Evolutionary conservation across 2,329 filamentous ascomycete genomes (phyloP).

Genomic region (Lasiodiplodia gonubiensis): DNA sequence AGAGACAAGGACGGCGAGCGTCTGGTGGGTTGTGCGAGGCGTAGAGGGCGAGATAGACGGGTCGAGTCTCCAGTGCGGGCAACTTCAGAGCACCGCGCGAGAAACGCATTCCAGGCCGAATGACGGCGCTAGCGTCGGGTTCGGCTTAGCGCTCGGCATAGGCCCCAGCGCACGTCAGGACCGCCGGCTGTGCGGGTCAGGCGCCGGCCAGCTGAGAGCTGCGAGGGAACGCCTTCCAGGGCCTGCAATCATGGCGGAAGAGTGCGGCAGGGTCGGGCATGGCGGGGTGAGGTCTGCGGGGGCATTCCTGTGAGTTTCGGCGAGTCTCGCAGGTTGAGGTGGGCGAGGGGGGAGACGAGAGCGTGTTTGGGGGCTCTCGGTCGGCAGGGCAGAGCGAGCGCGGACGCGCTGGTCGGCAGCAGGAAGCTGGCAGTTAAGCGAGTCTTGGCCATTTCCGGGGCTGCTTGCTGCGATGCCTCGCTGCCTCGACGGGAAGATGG

Average conservation of each 20-base stretch:
- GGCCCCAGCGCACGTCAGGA: constrained; percentile 23
- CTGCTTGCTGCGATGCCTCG: constrained; percentile 1
- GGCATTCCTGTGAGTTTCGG: constrained; percentile 13
- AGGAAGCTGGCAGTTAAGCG: constrained; percentile 20
- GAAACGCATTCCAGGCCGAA: constrained; percentile 26
- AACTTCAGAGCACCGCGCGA: constrained; percentile 29
- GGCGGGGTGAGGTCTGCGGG: not conserved
- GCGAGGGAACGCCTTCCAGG: not conserved
- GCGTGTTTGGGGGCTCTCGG: constrained; percentile 19
- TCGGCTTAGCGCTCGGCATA: constrained; percentile 22
- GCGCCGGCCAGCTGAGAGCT: constrained; percentile 12
- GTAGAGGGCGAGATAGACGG: constrained; percentile 20
- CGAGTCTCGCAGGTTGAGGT: not conserved
- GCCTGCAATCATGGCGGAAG: constrained; percentile 6
- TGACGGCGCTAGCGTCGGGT: constrained; percentile 25
- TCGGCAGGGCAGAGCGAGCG: constrained; percentile 17
- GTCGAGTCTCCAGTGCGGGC: constrained; percentile 29
- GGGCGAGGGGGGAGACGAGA: not conserved
- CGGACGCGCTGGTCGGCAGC: constrained; percentile 14
- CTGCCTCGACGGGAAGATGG: not conserved
- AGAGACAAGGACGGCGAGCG: constrained; percentile 8
- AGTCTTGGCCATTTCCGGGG: constrained; percentile 10
- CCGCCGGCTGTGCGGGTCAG: constrained; percentile 18
- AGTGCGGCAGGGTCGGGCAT: not conserved
- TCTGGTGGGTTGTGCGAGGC: constrained; percentile 19